Conservation (phyloP, 139 green algal species). For the Auxenochlorella protothecoides region DNA sequence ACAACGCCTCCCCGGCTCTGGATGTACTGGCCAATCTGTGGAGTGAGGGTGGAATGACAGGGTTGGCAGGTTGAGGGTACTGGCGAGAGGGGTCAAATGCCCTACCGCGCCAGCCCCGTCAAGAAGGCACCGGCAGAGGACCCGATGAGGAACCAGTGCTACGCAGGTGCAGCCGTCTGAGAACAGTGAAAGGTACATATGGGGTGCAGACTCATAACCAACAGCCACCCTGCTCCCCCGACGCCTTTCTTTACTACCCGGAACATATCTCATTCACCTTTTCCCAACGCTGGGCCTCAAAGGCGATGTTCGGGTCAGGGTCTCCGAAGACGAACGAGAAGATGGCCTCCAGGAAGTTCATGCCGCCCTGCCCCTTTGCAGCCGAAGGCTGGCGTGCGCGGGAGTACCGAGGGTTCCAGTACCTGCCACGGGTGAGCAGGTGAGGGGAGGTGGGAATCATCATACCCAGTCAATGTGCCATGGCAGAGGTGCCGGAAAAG, state of each 20-base stretch:
- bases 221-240: too few species aligned
- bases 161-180: too few species aligned
- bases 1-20: conserved; percentile 67
- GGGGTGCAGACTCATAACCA: too few species aligned
- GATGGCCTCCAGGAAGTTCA: conserved; percentile 36
- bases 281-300: conserved; percentile 70
- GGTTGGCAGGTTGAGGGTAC: too few species aligned
- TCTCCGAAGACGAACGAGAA: conserved; percentile 98
- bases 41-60: too few species aligned
- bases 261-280: conserved; percentile 20
- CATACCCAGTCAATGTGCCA: neutral
- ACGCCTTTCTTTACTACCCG: too few species aligned
- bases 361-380: neutral
- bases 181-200: too few species aligned
- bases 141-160: too few species aligned
- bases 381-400: conserved; percentile 2
- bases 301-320: conserved; percentile 80
- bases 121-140: too few species aligned
- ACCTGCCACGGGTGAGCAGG: neutral
- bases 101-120: too few species aligned
- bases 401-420: conserved; percentile 16
- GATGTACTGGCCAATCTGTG: conserved; percentile 38
- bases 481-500: too few species aligned
- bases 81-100: too few species aligned
- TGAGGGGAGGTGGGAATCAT: neutral